These are phyloP conservation scores for Psophocarpus tetragonolobus DNA, from an alignment of 306 rosid genomes.

Conservation along the genomic window DNA sequence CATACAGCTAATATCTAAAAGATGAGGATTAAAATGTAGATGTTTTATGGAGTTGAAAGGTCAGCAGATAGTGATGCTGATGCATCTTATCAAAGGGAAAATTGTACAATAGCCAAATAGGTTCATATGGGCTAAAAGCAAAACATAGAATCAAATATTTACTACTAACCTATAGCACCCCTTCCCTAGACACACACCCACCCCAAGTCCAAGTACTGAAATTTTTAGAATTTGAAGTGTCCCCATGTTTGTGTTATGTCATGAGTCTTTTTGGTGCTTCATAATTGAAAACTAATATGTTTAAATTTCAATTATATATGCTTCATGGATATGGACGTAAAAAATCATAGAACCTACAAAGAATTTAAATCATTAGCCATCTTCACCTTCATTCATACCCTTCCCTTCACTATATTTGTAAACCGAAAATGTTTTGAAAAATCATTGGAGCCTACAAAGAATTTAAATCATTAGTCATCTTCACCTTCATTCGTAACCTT, in stretches of 20 bases:
- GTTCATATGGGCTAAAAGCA: too few species aligned
- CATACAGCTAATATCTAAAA: neutral
- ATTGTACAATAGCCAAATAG: too few species aligned
- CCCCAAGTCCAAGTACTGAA: neutral
- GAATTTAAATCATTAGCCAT: neutral
- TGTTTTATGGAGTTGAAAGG: neutral
- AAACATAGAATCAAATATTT: too few species aligned
- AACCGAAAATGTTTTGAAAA: too few species aligned
- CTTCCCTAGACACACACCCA: neutral
- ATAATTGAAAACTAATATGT: neutral
- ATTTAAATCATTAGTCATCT: neutral
- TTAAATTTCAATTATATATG: slow-evolving; percentile 11
- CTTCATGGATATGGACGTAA: neutral
- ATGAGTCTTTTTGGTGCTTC: neutral
- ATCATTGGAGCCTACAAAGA: neutral
- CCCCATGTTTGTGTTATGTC: neutral
- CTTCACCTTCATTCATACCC: neutral
- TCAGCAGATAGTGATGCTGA: neutral
- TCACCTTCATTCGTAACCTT: neutral
- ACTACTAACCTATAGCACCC: too few species aligned
- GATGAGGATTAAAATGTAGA: neutral
- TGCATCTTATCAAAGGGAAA: too few species aligned
- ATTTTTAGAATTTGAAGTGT: neutral
- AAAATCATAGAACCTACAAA: slow-evolving; percentile 10
- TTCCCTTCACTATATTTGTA: too few species aligned